Evolutionary conservation across 345 rosid genomes (phyloP).

Genomic region (Viola odorata): DNA sequence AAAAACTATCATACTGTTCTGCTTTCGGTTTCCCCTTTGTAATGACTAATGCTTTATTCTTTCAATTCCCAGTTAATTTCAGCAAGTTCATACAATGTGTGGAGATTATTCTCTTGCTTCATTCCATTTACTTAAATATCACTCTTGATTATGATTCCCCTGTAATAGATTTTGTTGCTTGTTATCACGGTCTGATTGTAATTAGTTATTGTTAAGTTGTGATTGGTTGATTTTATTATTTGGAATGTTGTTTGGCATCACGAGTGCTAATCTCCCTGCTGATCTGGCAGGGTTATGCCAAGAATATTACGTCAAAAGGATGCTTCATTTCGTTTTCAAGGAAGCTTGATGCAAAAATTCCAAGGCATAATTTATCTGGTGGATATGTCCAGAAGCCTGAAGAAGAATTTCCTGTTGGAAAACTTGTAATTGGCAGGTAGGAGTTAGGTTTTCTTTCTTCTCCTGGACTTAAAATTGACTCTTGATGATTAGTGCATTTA

Average conservation of each 20-base stretch:
- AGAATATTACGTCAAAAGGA: slow-evolving; percentile 71
- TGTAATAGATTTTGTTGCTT: too few species aligned
- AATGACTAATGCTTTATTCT: too few species aligned
- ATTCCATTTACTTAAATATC: too few species aligned
- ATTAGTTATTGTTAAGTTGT: too few species aligned
- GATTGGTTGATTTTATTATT: neutral
- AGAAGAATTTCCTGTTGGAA: slow-evolving; percentile 80
- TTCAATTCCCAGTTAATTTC: too few species aligned
- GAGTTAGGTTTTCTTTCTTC: slow-evolving; percentile 11
- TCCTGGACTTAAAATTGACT: slow-evolving; percentile 8
- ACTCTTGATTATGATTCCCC: too few species aligned
- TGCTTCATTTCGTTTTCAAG: slow-evolving; percentile 83
- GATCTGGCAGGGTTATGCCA: slow-evolving; percentile 83
- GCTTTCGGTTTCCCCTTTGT: too few species aligned
- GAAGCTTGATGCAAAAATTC: slow-evolving; percentile 79
- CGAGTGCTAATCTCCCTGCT: neutral
- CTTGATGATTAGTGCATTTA: neutral
- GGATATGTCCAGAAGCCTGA: slow-evolving; percentile 63
- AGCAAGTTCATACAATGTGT: too few species aligned
- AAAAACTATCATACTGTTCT: too few species aligned
- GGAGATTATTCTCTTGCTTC: too few species aligned
- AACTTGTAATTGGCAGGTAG: slow-evolving; percentile 82
- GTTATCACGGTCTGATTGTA: too few species aligned
- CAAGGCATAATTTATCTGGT: slow-evolving; percentile 77
- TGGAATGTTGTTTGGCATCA: too few species aligned